Base-by-base conservation (phyloP, 2,329 filamentous ascomycete species). In the Pseudovirgaria hyperparasitica region DNA sequence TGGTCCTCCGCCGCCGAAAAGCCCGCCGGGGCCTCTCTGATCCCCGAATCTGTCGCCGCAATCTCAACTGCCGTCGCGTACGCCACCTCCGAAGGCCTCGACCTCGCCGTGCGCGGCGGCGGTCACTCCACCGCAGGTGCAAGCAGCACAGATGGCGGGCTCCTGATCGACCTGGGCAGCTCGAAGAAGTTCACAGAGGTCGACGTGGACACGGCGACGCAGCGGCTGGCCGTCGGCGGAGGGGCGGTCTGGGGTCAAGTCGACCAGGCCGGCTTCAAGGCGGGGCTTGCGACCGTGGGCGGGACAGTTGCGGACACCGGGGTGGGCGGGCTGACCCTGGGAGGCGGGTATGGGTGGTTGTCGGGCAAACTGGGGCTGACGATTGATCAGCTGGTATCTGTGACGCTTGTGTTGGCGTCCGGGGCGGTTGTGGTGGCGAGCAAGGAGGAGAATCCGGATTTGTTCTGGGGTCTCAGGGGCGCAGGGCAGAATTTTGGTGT, bases 231-330 rank as follows among this genome's bases (percentile, higher is more conserved):
- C 0, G 63, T 59, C 12, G 59, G 63, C 30, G 67, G 69, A 15
- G 68, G 70, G 6, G 59, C 62, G 22, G 41, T 57, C 2, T 72
- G 69, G 67, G 52, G 49, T 29, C 63, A 72, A 38, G 61, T 74
- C 9, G 69, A 75, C 35, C 46, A 55, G 5, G 62, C 60, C 0
- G 61, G 62, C 0, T 63, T 54, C 27, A 46, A 59, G 25, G 50
- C 68, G 38, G 59, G 60, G 0, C 57, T 76, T 3, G 71, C 69
- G 2, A 69, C 69, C 2, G 66, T 74, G 0, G 71, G 70, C 6
- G 72, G 72, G 3, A 73, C 71, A 0, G 68, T 76, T 7, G 67
- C 67, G 22, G 67, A 75, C 35, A 76, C 70, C 1, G 72, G 72
- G 5, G 65, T 76, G 5, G 71, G 68, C 2, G 72, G 68, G 0